Conservation (phyloP, 768 basidiomycete species). For the Mrakia gelida region DNA sequence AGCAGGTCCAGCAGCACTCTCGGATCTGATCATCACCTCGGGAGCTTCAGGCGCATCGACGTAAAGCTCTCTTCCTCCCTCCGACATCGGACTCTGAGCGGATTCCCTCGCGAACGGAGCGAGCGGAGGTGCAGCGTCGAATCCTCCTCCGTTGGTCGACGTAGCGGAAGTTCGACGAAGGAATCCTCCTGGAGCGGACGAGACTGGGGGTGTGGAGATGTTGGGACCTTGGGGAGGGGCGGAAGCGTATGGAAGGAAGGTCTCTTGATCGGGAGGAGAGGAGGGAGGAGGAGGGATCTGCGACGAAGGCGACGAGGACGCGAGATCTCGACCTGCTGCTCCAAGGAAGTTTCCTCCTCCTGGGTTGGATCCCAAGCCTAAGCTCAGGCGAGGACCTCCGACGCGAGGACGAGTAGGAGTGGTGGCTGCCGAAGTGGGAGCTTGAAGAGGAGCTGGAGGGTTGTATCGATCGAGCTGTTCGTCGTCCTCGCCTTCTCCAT, state of each 20-base stretch:
- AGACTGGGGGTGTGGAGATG: conserved; percentile 4
- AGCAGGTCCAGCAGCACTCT: neutral
- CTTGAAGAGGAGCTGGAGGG: neutral
- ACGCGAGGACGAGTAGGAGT: conserved; percentile 5
- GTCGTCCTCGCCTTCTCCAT: conserved; percentile 20
- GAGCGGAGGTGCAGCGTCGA: neutral
- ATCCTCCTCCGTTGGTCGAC: neutral
- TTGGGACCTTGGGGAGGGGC: neutral
- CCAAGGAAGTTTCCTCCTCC: neutral
- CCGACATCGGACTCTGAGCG: neutral
- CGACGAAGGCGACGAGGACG: neutral
- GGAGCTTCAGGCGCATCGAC: conserved; percentile 17
- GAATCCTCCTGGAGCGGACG: neutral
- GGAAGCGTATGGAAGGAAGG: conserved; percentile 24
- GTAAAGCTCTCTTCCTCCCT: conserved; percentile 15
- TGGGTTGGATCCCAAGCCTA: conserved; percentile 11
- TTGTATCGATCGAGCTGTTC: neutral
- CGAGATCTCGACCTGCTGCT: neutral
- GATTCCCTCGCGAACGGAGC: neutral
- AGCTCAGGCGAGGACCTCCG: conserved; percentile 5
- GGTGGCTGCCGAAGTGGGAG: neutral
- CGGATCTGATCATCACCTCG: neutral
- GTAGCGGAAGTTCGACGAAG: conserved; percentile 11
- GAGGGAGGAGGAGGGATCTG: neutral
- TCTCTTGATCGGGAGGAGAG: neutral